These are phyloP conservation scores for Cenchrus purpureus DNA, from an alignment of 176 grass and related monocot species.

Conservation along the genomic window DNA sequence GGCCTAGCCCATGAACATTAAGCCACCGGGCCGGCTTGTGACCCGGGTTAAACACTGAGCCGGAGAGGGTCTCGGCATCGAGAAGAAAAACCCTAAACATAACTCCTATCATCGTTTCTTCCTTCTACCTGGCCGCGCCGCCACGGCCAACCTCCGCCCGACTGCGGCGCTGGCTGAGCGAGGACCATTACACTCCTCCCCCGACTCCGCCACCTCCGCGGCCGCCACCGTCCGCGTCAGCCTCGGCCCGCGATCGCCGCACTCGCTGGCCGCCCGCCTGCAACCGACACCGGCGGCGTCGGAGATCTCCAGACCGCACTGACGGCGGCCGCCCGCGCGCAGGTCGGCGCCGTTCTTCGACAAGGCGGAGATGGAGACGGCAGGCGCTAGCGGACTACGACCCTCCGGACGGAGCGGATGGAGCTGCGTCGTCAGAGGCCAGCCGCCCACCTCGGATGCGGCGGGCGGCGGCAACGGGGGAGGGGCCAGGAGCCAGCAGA, in stretches of 20 bases:
- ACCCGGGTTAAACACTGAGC: too few relatives aligned
- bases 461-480: neutral
- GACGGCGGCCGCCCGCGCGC: slow-evolving; percentile 24
- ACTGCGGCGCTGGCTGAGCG: too few relatives aligned
- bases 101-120: too few relatives aligned
- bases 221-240: neutral
- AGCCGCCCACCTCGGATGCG: neutral
- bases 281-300: slow-evolving; percentile 28
- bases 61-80: too few relatives aligned
- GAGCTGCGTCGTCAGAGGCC: slow-evolving; percentile 26
- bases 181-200: too few relatives aligned
- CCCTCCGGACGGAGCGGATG: slow-evolving; percentile 8
- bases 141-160: too few relatives aligned
- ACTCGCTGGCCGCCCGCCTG: neutral
- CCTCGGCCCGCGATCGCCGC: neutral
- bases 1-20: too few relatives aligned
- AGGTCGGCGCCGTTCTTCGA: slow-evolving; percentile 28
- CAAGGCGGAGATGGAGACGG: slow-evolving; percentile 56
- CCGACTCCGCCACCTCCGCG: neutral
- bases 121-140: too few relatives aligned
- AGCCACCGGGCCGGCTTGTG: too few relatives aligned
- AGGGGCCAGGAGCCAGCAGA: neutral
- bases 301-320: slow-evolving; percentile 43
- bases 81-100: too few relatives aligned
- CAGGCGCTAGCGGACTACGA: slow-evolving; percentile 37